phyloP scores from a whole-genome alignment of 768 basidiomycete species.

The Pholiota molesta region DNA sequence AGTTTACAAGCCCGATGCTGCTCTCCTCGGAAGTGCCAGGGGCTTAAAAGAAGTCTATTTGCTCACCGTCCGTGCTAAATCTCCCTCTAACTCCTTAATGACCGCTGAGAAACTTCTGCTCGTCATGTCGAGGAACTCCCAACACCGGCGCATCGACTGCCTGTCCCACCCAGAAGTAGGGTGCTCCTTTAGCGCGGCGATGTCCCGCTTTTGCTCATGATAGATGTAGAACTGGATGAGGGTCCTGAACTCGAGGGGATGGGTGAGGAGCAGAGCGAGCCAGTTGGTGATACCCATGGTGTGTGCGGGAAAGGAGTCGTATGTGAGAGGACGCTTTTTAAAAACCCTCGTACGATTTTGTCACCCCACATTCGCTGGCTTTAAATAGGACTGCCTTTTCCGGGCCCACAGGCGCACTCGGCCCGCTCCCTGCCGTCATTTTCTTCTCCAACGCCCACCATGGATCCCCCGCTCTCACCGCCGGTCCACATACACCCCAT shows the following conservation, averaged over 20 bases:
- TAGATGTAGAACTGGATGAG: slow-evolving; percentile 84
- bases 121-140: slow-evolving; percentile 87
- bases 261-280: slow-evolving; percentile 71
- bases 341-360: slow-evolving; percentile 14
- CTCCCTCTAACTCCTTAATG: slow-evolving; percentile 95
- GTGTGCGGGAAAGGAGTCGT: slow-evolving; percentile 1
- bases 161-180: slow-evolving; percentile 87
- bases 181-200: slow-evolving; percentile 74
- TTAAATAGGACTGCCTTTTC: slow-evolving; percentile 6
- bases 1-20: not conserved
- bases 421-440: slow-evolving; percentile 4
- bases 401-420: slow-evolving; percentile 2
- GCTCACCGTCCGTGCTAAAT: slow-evolving; percentile 89
- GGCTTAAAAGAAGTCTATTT: not conserved
- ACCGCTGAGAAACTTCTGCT: slow-evolving; percentile 91
- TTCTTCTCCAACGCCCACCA: slow-evolving; percentile 18
- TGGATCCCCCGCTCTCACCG: slow-evolving; percentile 52
- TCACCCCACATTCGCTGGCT: slow-evolving; percentile 14
- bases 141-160: slow-evolving; percentile 83
- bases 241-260: slow-evolving; percentile 82
- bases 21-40: slow-evolving; percentile 7
- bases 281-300: slow-evolving; percentile 61
- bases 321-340: slow-evolving; percentile 6
- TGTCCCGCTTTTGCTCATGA: slow-evolving; percentile 81
- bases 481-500: slow-evolving; percentile 49